Evolutionary conservation across 306 rosid genomes (phyloP), one percentile per base, ranked within the genome.

Genomic region (Cyamopsis tetragonoloba): DNA sequence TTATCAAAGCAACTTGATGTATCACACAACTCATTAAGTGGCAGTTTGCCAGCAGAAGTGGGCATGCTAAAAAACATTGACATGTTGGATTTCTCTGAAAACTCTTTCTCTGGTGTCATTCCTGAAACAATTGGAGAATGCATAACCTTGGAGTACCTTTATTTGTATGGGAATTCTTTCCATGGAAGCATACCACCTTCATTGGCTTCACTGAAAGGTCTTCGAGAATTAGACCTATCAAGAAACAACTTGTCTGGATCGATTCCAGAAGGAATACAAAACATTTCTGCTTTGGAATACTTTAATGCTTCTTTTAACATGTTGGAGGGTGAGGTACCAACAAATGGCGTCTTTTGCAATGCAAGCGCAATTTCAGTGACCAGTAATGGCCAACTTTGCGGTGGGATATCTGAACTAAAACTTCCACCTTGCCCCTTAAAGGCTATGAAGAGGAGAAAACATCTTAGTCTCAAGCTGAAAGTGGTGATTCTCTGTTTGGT

Each of bases 281-380:
- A 38, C 1, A 31, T 41, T 22, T 27, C 30, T 6, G 1, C 2
- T 2, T n/a, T 73, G 0, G 57, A 27, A 27, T 20, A 31, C 38
- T 72, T 72, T 19, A 72, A 72, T 49, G 62, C 7, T 10, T 72
- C 70, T 6, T 72, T 72, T 7, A 48, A 72, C 43, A 72, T 14
- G 70, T 17, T 72, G 35, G 69, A 48, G 5, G 77, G 77, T 18
- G 63, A 72, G 34, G 70, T 72, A 0, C 77, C 71, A 39, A 49
- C 11, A 1, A 1, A 19, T 7, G 77, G 77, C 15, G 71, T 72
- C 27, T 72, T 71, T 17, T 20, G 2, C 15, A 58, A 58, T 44
- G 48, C 68, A 13, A 58, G 49, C 23, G 19, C 34, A 51, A 8
- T 62, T 44, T 43, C 30, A 9, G 6, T 63, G 42, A 28, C 12